Base-by-base conservation (phyloP, 805 yeast genomes). In the Jamesozyma rosinii region DNA sequence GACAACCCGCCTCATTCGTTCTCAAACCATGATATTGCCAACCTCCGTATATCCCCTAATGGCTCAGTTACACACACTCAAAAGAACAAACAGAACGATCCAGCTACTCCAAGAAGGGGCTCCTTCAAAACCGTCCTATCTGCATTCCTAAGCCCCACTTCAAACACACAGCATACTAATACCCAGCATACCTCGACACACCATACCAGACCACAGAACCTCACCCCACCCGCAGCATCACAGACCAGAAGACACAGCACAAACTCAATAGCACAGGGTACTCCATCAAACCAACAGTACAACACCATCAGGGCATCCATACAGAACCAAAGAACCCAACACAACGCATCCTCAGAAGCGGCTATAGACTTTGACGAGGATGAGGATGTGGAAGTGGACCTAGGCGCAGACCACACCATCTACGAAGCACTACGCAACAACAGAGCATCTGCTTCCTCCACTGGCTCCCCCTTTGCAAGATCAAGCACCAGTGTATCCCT, bases 1-100 rank as follows among this genome's bases (percentile, higher is more conserved):
- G n/a, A 40, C 48, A 50, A 29, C 54, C 52, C 19, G 45, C 65
- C 66, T 63, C 76, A 70, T 59, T 79, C 63, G 9, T 22, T 37
- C 11, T 37, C 39, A 15, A 26, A 37, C 26, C 39, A 31, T 14
- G 32, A 37, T 37, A 4, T 37, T 14, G 14, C 39, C 24, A 20
- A 13, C 29, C 29, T 24, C 11, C 6, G 29, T 11, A 8, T 24
- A 8, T 6, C 29, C 8, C 27, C 19, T 10, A 15, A 37, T 17
- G 26, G 19, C 6, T 5, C 4, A 5, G 15, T 22, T 5, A 15
- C 6, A 33, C n/a, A 33, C 18, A 14, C 21, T n/a, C 4, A 5
- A 5, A 4, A 8, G 6, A 33, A 18, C 13, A 33, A n/a, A 15
- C 9, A 30, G n/a, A 17, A 19, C 3, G n/a, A 37, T 37, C 11